These are phyloP conservation scores for Chytriomyces hyalinus DNA, from an alignment of 192 early-diverging fungal species.

Conservation along the genomic window DNA sequence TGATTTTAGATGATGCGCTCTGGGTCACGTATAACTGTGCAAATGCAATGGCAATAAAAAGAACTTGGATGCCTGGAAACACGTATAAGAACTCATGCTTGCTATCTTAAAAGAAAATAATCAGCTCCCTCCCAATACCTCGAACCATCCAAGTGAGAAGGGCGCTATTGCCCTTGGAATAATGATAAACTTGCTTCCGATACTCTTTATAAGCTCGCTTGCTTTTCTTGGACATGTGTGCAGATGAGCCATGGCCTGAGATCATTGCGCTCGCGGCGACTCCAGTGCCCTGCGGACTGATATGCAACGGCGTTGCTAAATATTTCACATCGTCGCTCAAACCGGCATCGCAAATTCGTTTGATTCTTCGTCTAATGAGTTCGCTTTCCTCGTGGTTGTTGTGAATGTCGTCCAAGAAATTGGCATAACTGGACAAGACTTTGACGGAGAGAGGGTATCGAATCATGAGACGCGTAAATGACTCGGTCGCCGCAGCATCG, in stretches of 20 bases:
- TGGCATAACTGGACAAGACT: slow-evolving; percentile 30
- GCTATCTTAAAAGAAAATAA: neutral
- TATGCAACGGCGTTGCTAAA: neutral
- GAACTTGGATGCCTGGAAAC: slow-evolving; percentile 24
- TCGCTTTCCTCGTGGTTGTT: slow-evolving; percentile 39
- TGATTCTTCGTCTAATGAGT: slow-evolving; percentile 26
- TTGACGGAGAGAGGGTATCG: slow-evolving; percentile 36
- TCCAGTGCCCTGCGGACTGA: neutral
- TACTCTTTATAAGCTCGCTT: slow-evolving; percentile 36
- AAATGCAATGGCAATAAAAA: slow-evolving; percentile 16
- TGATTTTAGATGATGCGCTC: slow-evolving; percentile 1
- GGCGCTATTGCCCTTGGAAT: slow-evolving; percentile 36
- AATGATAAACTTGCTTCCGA: slow-evolving; percentile 38
- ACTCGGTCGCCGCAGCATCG: slow-evolving; percentile 21
- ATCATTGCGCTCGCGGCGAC: neutral
- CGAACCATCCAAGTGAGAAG: slow-evolving; percentile 35
- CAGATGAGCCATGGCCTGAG: neutral
- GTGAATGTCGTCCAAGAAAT: slow-evolving; percentile 36
- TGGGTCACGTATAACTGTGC: slow-evolving; percentile 29
- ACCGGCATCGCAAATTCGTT: slow-evolving; percentile 35
- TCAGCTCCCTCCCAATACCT: neutral
- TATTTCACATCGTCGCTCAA: slow-evolving; percentile 29
- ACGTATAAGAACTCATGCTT: neutral
- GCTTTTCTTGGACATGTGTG: slow-evolving; percentile 30
- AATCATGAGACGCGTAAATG: slow-evolving; percentile 17